phyloP scores from a whole-genome alignment of 306 rosid species.

The Astragalus glycyphyllos region DNA sequence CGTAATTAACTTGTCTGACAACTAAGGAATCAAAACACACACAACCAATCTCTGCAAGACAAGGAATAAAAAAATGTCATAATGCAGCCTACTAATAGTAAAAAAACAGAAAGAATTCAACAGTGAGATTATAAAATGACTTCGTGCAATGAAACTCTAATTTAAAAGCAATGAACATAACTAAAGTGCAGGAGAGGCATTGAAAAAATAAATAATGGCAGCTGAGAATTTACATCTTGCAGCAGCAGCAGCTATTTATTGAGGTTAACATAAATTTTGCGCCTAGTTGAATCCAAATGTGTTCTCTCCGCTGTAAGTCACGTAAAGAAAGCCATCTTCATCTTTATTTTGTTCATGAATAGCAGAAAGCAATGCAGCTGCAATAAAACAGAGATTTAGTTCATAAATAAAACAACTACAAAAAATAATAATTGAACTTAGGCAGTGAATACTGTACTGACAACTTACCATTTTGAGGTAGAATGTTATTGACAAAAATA shows the following conservation, averaged over 20 bases:
- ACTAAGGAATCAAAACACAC: no score
- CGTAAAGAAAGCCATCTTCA: constrained; percentile 85
- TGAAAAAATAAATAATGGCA: neutral
- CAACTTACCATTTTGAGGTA: constrained; percentile 79
- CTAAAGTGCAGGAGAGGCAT: constrained; percentile 17
- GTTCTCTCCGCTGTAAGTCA: constrained; percentile 88
- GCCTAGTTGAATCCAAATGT: constrained; percentile 15
- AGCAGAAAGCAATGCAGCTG: constrained; percentile 49
- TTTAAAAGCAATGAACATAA: neutral
- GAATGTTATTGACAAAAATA: constrained; percentile 66
- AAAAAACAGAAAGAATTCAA: no score
- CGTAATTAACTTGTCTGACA: no score
- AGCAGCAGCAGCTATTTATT: constrained; percentile 46
- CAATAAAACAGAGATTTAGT: constrained; percentile 9
- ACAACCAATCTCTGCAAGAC: no score
- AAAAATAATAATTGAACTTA: neutral
- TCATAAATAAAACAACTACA: neutral
- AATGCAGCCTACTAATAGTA: no score
- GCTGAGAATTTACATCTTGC: constrained; percentile 41
- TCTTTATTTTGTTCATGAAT: constrained; percentile 74
- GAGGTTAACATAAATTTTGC: constrained; percentile 10
- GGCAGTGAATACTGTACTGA: no score
- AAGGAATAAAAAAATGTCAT: no score
- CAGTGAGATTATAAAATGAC: no score
- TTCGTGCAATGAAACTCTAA: neutral